Conservation (phyloP, 2,329 filamentous ascomycete species). For the Beauveria brongniartii region DNA sequence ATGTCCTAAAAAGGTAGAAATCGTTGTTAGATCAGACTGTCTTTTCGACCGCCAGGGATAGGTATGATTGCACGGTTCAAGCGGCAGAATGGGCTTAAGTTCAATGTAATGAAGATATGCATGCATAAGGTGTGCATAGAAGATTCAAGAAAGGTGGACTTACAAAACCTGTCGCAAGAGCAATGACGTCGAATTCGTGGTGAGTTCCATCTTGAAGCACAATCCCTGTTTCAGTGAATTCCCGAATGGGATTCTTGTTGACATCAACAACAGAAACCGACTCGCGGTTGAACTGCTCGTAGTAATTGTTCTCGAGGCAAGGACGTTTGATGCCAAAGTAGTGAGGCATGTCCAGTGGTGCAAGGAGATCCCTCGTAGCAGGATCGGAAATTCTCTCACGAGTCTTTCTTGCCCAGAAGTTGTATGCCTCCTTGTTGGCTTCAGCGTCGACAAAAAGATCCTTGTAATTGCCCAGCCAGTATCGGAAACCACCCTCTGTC, state of each 20-base stretch:
- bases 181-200: conserved; percentile 28
- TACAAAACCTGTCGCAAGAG: conserved; percentile 25
- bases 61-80: no score
- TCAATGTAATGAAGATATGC: no score
- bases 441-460: conserved; percentile 34
- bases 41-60: background rate
- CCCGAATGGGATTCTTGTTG: conserved; percentile 32
- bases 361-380: conserved; percentile 34
- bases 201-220: conserved; percentile 24
- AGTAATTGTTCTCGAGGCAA: conserved; percentile 40
- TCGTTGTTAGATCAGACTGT: background rate
- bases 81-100: no score
- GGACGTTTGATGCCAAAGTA: conserved; percentile 38
- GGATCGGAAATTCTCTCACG: conserved; percentile 36
- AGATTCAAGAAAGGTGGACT: conserved; percentile 18
- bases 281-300: conserved; percentile 31
- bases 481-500: conserved; percentile 35
- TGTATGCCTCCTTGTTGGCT: conserved; percentile 36
- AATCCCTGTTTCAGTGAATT: conserved; percentile 32
- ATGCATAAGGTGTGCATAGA: background rate
- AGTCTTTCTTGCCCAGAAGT: conserved; percentile 40
- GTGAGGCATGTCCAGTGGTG: conserved; percentile 36
- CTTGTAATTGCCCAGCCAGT: conserved; percentile 11
- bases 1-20: conserved; percentile 11
- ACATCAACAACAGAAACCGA: conserved; percentile 28